phyloP scores from a whole-genome alignment of 2,329 filamentous ascomycete genomes.

The Cladorrhinum sp. region DNA sequence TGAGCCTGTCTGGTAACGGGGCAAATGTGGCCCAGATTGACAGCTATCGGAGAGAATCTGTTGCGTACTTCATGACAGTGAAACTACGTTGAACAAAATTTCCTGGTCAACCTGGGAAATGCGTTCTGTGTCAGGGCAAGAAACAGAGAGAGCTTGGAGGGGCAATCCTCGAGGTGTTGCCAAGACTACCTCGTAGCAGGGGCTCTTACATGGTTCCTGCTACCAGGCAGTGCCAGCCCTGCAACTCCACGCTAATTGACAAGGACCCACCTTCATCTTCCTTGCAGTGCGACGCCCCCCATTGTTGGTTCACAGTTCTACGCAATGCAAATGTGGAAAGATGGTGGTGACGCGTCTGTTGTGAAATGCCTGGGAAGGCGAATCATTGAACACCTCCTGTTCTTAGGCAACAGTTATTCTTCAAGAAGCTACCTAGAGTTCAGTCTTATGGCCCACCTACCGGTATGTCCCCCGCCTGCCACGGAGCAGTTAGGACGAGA shows the following conservation, averaged over 20 bases:
- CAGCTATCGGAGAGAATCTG: no score
- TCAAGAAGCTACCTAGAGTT: not conserved
- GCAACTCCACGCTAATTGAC: no score
- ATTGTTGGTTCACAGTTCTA: not conserved
- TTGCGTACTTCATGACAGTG: not conserved
- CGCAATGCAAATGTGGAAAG: not conserved
- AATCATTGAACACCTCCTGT: not conserved
- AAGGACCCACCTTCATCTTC: no score
- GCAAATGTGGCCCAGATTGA: no score
- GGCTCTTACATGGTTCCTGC: not conserved
- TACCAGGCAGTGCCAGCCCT: no score
- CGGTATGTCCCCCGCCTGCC: no score
- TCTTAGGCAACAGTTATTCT: not conserved
- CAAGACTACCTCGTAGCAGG: not conserved
- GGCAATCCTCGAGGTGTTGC: not conserved
- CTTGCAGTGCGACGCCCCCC: not conserved
- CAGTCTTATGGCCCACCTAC: no score
- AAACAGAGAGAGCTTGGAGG: not conserved
- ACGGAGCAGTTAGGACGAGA: no score
- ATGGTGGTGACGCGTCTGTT: not conserved
- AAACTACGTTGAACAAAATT: not conserved
- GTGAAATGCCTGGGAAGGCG: not conserved
- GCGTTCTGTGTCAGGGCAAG: no score
- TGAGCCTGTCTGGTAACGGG: no score
- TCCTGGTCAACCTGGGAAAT: not conserved